These are phyloP conservation scores for Wallacemonas sp. DNA, from an alignment of 208 protist genomes.

Conservation along the genomic window DNA sequence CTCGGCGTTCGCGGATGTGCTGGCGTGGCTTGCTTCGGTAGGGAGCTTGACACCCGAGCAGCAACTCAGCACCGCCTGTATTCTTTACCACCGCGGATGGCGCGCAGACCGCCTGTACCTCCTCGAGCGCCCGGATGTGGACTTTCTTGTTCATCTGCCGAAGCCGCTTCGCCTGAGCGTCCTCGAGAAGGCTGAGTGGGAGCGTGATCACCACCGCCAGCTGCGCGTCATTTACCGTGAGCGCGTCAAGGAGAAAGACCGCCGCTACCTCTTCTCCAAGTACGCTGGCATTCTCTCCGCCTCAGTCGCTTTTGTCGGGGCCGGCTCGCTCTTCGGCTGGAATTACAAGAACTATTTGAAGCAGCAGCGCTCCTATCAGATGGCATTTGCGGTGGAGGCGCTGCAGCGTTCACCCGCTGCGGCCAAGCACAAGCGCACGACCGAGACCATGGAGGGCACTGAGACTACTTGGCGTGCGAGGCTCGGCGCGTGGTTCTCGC, in stretches of 20 bases:
- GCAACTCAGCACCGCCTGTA: conserved; percentile 65
- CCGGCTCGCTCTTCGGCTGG: conserved; percentile 87
- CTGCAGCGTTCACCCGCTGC: conserved; percentile 12
- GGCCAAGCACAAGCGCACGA: neutral
- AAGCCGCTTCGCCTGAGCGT: conserved; percentile 79
- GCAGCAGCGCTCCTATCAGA: conserved; percentile 78
- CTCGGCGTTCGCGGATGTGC: conserved; percentile 51
- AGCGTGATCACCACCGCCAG: conserved; percentile 83
- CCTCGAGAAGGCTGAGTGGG: conserved; percentile 88
- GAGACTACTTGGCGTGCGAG: neutral
- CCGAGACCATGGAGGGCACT: neutral
- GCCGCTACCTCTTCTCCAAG: conserved; percentile 81
- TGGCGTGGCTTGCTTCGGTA: conserved; percentile 83
- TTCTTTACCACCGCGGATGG: conserved; percentile 83
- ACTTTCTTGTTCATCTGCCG: conserved; percentile 65
- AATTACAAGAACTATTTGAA: conserved; percentile 89
- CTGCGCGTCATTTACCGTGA: conserved; percentile 82
- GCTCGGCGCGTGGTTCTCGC: neutral
- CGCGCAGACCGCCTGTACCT: conserved; percentile 79
- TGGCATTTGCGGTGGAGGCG: conserved; percentile 55
- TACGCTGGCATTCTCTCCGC: conserved; percentile 86
- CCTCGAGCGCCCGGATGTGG: conserved; percentile 69
- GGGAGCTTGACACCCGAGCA: conserved; percentile 33
- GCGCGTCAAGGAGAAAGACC: conserved; percentile 82
- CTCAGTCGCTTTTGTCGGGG: conserved; percentile 75